These are phyloP conservation scores for Pseudogymnoascus sp. DNA, from an alignment of 2,329 filamentous ascomycete genomes.

Conservation along the genomic window DNA sequence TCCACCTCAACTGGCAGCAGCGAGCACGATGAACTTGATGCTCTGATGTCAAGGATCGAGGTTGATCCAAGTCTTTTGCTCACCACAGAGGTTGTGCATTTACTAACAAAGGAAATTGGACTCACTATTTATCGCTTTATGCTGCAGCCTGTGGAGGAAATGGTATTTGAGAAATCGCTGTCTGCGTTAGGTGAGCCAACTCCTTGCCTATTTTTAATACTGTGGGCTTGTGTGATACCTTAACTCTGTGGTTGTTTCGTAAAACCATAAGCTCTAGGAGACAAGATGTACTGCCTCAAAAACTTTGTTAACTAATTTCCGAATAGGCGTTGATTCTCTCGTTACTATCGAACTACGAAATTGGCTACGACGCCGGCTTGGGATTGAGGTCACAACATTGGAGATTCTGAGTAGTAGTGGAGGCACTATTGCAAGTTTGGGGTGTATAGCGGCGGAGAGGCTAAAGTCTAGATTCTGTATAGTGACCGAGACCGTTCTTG, in stretches of 20 bases:
- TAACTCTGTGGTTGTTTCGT: no score
- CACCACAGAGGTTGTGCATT: not conserved
- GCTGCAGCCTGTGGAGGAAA: not conserved
- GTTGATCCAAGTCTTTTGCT: not conserved
- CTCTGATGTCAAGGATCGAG: not conserved
- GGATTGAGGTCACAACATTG: not conserved
- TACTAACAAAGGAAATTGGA: not conserved
- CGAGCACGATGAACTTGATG: not conserved
- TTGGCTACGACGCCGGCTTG: slow-evolving; percentile 13
- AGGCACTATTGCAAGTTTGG: not conserved
- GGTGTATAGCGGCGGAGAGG: not conserved
- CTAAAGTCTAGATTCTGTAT: not conserved
- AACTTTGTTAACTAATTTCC: not conserved
- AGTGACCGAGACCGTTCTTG: not conserved
- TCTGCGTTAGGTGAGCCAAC: not conserved
- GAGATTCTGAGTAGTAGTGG: not conserved
- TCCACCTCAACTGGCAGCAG: not conserved
- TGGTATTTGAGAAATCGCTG: not conserved
- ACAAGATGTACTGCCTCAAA: no score
- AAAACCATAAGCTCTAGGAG: no score
- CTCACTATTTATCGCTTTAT: not conserved
- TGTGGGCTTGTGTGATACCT: no score
- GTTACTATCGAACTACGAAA: slow-evolving; percentile 17
- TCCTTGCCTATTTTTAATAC: no score
- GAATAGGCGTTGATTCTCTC: slow-evolving; percentile 17